Percentiles rank a stretch among this genome's conserved stretches.
phyloP scores from a whole-genome alignment of 345 rosid genomes.

The Microthlaspi erraticum region DNA sequence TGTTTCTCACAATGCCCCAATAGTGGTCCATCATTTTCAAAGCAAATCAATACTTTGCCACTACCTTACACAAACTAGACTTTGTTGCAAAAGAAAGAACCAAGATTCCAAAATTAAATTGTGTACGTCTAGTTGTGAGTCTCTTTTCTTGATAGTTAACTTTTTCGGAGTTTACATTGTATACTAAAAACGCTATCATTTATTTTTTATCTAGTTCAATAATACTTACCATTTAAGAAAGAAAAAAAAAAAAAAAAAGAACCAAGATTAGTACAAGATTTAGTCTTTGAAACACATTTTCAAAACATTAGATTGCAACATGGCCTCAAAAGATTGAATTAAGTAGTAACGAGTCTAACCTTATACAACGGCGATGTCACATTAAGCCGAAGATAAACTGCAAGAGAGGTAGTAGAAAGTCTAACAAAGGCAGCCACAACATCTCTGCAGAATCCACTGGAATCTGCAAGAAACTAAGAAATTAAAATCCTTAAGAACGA shows the following conservation, averaged over 20 bases:
- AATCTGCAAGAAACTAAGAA: slow-evolving; percentile 35
- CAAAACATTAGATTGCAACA: neutral
- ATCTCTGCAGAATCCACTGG: slow-evolving; percentile 36
- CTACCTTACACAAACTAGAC: neutral
- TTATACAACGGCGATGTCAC: neutral
- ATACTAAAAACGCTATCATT: no score
- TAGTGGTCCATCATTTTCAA: slow-evolving; percentile 5
- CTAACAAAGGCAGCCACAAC: slow-evolving; percentile 38
- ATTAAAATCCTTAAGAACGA: neutral
- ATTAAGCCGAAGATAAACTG: neutral
- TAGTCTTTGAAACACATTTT: neutral
- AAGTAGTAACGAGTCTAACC: neutral
- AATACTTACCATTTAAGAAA: no score
- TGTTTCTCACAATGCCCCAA: slow-evolving; percentile 3
- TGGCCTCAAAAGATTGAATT: neutral
- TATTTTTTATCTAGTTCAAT: no score
- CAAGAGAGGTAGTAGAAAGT: neutral
- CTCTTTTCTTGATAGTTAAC: no score
- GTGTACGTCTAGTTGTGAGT: no score
- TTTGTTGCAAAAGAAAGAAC: neutral
- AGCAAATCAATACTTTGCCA: slow-evolving; percentile 6
- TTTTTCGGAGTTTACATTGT: no score
- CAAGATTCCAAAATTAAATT: slow-evolving; percentile 21
- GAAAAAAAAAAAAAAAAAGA: neutral
- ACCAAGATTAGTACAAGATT: neutral